phyloP scores from a whole-genome alignment of 2,329 filamentous ascomycete genomes.

The Aureobasidium zeae region DNA sequence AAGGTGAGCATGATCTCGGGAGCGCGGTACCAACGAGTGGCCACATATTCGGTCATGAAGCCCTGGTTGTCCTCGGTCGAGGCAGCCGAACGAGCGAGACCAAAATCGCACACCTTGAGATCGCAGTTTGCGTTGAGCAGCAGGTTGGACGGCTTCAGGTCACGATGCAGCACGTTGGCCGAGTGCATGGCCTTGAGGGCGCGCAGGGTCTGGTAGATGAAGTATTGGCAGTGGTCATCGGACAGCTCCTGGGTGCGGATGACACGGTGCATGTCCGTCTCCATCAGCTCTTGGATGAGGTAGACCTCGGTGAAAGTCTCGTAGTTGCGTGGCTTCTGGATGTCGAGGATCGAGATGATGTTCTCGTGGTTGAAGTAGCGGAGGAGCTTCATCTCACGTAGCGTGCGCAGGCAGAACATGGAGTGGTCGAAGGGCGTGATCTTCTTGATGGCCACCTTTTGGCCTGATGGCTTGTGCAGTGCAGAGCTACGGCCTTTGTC shows the following conservation, averaged over 20 bases:
- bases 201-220: conserved; percentile 98
- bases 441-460: conserved; percentile 99
- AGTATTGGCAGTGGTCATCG: conserved; percentile 99
- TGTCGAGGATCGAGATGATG: conserved; percentile 98
- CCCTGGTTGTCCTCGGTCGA: conserved; percentile 99
- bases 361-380: conserved; percentile 99
- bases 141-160: conserved; percentile 94
- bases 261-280: conserved; percentile 98
- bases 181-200: conserved; percentile 99
- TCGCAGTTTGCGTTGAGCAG: conserved; percentile 98
- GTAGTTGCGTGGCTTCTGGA: conserved; percentile 94
- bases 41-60: conserved; percentile 99
- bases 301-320: conserved; percentile 97
- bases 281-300: conserved; percentile 98
- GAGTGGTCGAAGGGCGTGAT: conserved; percentile 98
- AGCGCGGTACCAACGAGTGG: conserved; percentile 96
- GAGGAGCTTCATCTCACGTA: conserved; percentile 98
- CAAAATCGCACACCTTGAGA: conserved; percentile 97
- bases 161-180: conserved; percentile 92
- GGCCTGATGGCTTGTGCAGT: conserved; percentile 92
- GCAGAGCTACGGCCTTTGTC: conserved; percentile 65
- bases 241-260: conserved; percentile 98
- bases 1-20: conserved; percentile 99
- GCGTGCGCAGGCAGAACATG: conserved; percentile 70
- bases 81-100: conserved; percentile 81